These are phyloP conservation scores for Aplosporella prunicola DNA, from an alignment of 2,329 filamentous ascomycete species.

Conservation along the genomic window DNA sequence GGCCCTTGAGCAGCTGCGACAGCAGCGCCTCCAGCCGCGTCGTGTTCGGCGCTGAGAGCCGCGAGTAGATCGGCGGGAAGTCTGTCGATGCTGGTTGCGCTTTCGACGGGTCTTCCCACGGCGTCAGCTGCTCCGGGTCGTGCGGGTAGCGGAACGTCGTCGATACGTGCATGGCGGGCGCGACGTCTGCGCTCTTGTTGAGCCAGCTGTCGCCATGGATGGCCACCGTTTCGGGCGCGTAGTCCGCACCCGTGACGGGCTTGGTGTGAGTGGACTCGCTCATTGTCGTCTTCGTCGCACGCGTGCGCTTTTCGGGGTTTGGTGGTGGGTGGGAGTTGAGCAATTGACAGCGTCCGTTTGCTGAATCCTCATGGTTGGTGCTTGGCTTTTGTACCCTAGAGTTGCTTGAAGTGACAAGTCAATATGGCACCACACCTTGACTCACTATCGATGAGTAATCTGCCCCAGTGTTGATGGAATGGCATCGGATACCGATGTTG, in stretches of 20 bases:
- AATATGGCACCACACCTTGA: too few species aligned
- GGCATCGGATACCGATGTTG: too few species aligned
- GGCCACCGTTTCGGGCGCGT: constrained; percentile 59
- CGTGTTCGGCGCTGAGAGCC: constrained; percentile 65
- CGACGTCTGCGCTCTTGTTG: constrained; percentile 67
- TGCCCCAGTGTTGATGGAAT: too few species aligned
- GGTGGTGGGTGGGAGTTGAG: too few species aligned
- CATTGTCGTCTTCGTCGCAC: too few species aligned
- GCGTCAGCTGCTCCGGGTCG: constrained; percentile 57
- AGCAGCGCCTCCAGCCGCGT: constrained; percentile 80
- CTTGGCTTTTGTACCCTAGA: too few species aligned
- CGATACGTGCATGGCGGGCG: constrained; percentile 80
- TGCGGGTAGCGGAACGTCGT: constrained; percentile 79
- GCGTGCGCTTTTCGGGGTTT: too few species aligned
- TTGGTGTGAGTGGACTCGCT: too few species aligned
- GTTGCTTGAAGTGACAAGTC: too few species aligned
- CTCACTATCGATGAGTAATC: too few species aligned
- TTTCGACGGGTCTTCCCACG: constrained; percentile 41
- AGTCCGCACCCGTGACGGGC: constrained; percentile 14
- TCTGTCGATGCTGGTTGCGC: constrained; percentile 3
- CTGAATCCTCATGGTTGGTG: too few species aligned
- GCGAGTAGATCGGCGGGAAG: constrained; percentile 73
- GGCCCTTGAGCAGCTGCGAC: constrained; percentile 56
- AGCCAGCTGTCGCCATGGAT: constrained; percentile 75
- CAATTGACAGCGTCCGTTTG: too few species aligned